Evolutionary conservation across 768 basidiomycete species (phyloP).

Genomic region (Pisolithus tinctorius): DNA sequence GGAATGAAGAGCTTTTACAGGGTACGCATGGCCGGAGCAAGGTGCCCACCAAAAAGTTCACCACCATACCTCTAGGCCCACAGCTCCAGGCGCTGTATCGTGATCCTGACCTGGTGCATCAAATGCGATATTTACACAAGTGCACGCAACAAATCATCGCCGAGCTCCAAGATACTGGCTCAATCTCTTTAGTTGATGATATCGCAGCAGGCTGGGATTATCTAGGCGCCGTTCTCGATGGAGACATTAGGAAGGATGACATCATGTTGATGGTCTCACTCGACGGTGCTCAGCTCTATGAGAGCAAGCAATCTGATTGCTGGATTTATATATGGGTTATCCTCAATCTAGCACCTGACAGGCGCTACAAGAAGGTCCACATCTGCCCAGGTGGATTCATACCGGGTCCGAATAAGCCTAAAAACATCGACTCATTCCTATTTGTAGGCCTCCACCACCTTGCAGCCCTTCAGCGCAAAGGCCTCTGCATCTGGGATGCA

Average conservation of each 20-base stretch:
- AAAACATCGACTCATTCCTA: no score
- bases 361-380: conserved; percentile 23
- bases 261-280: conserved; percentile 30
- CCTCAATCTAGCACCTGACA: conserved; percentile 24
- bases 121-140: conserved; percentile 1
- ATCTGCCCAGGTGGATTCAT: conserved; percentile 27
- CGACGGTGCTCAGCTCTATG: conserved; percentile 33
- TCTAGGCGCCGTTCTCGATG: neutral
- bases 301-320: conserved; percentile 21
- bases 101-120: neutral
- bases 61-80: conserved; percentile 13
- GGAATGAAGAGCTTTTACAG: neutral
- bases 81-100: conserved; percentile 32
- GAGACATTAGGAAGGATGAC: conserved; percentile 9
- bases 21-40: conserved; percentile 1
- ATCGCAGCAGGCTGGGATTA: conserved; percentile 2
- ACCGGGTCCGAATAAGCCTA: conserved; percentile 12
- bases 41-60: conserved; percentile 5
- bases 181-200: conserved; percentile 1
- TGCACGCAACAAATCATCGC: conserved; percentile 2
- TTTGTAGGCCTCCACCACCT: no score
- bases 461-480: no score
- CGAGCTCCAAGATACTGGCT: neutral
- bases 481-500: no score
- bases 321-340: conserved; percentile 33